Evolutionary conservation across 441 rosid species (phyloP), one percentile per base, ranked within the genome.

Genomic region (Erysimum pusillum): DNA sequence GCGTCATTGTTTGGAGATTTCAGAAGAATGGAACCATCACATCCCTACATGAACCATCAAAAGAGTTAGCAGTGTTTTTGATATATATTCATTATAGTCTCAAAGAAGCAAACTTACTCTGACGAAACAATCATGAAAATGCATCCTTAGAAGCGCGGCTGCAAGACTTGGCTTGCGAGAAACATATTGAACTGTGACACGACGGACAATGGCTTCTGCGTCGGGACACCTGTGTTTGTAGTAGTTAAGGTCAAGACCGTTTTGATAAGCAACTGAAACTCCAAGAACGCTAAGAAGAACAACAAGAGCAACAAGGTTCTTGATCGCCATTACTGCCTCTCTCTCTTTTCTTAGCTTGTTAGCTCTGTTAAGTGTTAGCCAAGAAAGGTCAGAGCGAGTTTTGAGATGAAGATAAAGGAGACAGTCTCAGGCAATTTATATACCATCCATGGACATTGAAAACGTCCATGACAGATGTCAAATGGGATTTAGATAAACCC

Each of bases 61-160:
- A 35, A 22, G 3, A 13, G 60, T 54, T 54, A 54, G 60, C 7
- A 3, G 7, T 6, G 10, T 13, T 28, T 25, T 28, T 54, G 6
- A 22, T 22, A 22, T 22, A 22, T 17, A 5, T 1, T 32, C 3
- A 0, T 7, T n/a, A 42, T 1, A 63, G 38, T 63, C 4, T 63
- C 14, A 2, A 5, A 32, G 44, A 48, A 48, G 5, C 6, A 46
- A 22, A 46, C 81, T 14, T 85, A 89, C 96, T 86, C 93, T 80
- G 28, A 89, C 83, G 46, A 89, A 87, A n/a, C 96, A 91, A 57
- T 91, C 92, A 46, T 91, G 97, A 67, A 91, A 91, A 76, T 82
- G 45, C 86, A 91, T 82, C 52, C 97, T 81, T 3, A 91, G 69
- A 32, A 87, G 75, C 5, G 86, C 63, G 25, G 86, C 89, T 0